These are phyloP conservation scores for Mycena rosella DNA, from an alignment of 768 basidiomycete genomes.

Conservation along the genomic window DNA sequence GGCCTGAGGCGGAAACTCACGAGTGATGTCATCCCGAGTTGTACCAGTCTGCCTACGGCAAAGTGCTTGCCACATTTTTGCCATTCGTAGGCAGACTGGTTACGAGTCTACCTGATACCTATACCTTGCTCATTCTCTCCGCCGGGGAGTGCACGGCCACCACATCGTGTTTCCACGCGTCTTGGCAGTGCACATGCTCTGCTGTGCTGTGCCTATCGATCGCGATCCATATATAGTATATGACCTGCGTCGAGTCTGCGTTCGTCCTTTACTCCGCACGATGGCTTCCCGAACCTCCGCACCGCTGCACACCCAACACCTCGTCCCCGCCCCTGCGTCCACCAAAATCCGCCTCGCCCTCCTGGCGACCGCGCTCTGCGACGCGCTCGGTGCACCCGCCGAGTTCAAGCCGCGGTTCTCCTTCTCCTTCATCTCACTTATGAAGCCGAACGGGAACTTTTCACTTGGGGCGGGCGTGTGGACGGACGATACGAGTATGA, in stretches of 20 bases:
- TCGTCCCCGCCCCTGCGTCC: conserved; percentile 42
- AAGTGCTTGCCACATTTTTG: no score
- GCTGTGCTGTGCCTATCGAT: conserved; percentile 15
- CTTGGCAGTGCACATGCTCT: conserved; percentile 6
- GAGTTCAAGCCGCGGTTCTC: conserved; percentile 55
- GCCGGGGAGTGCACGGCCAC: conserved; percentile 3
- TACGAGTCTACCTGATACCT: no score
- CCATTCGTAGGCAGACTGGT: no score
- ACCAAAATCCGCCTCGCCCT: conserved; percentile 57
- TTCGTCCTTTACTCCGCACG: conserved; percentile 7
- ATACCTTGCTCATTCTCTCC: conserved; percentile 10
- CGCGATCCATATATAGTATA: conserved; percentile 9
- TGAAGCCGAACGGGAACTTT: conserved; percentile 56
- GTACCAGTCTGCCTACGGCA: no score
- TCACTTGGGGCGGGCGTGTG: conserved; percentile 50
- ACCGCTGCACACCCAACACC: conserved; percentile 43
- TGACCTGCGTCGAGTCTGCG: no score
- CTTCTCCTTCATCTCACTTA: conserved; percentile 51
- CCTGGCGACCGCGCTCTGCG: conserved; percentile 56
- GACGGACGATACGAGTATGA: conserved; percentile 65
- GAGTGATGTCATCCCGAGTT: no score
- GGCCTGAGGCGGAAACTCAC: no score
- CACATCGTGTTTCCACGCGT: conserved; percentile 8
- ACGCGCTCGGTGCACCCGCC: conserved; percentile 60
- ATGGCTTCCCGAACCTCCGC: conserved; percentile 20